Base-by-base conservation (phyloP, 2,329 filamentous ascomycete genomes). In the Fusarium agapanthi region DNA sequence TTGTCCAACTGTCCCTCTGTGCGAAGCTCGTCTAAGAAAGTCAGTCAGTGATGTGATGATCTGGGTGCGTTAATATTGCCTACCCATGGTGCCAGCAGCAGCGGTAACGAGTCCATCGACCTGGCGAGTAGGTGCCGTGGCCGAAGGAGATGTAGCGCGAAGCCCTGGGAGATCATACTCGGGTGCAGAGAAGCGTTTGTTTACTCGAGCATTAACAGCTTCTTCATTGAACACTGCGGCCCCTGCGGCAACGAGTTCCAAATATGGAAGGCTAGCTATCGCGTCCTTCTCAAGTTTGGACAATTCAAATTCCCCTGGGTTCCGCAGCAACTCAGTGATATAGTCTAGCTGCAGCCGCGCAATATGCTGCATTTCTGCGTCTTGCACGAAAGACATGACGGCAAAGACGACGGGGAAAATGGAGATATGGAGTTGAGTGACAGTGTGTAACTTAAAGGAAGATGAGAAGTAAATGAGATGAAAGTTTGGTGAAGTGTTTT, bases 351-450 rank as follows among this genome's bases (percentile, higher is more conserved):
- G 60, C 6, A 24, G 1, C 9, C 10, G 26, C 6, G 60, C 60
- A 20, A 8, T 3, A 2, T 16, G 5, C 34, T 45, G 60, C 40
- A 40, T 16, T 3, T 28, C 8, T 5, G 32, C 50, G 2, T 58
- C 34, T 2, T 8, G 3, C 6, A 4, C 16, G 8, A 13, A 14
- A 35, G 26, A 7, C 60, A 62, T 62, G 7, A 10, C 8, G 10
- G 35, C 41, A 22, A 26, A 7, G 18, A 10, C 7, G 12, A 14
- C 13, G 18, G 24, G 15, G 24, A 3, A 37, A 12, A 7, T 37
- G 14, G 34, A 22, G 32, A 5, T 4, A 26, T 6, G 5, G 9
- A 1, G 18, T 28, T 28, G 0, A 34, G 18, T n/a, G 28, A 10
- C 14, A 20, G 18, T 10, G 18, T 1, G 2, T 3, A 18, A 30